Conservation (phyloP, 495 filamentous ascomycete species). For the Penicillium chermesinum region DNA sequence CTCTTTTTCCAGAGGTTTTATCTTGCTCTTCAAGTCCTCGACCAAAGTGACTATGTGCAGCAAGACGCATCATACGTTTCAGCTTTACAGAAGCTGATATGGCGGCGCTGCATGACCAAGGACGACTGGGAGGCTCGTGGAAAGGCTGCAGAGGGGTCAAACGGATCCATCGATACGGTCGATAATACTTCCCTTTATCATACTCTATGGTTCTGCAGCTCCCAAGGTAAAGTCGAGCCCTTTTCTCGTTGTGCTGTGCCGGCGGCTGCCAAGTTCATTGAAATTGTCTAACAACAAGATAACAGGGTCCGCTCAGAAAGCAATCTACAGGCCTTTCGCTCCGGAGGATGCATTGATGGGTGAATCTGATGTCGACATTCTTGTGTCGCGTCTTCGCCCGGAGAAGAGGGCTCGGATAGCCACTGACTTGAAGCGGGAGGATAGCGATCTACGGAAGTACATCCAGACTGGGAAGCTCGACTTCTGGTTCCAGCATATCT, state of each 20-base stretch:
- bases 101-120: conserved; percentile 73
- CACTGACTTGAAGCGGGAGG: conserved; percentile 51
- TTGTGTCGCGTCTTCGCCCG: conserved; percentile 51
- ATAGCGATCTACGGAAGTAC: conserved; percentile 42
- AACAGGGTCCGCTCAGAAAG: conserved; percentile 15
- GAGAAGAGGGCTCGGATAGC: conserved; percentile 46
- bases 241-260: background rate
- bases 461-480: conserved; percentile 57
- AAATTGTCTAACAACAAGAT: conserved; percentile 1
- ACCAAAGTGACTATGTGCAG: conserved; percentile 46
- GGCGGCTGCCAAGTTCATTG: background rate
- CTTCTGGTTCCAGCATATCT: conserved; percentile 53
- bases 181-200: conserved; percentile 29
- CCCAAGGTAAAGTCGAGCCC: background rate
- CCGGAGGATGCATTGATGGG: conserved; percentile 45
- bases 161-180: conserved; percentile 21
- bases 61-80: conserved; percentile 46
- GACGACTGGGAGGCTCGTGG: conserved; percentile 67
- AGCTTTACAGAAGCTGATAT: conserved; percentile 64
- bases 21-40: conserved; percentile 64
- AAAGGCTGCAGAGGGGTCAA: conserved; percentile 25
- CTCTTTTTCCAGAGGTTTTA: conserved; percentile 56
- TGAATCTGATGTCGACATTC: conserved; percentile 46
- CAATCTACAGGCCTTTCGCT: conserved; percentile 37
- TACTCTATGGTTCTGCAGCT: conserved; percentile 23